These are phyloP conservation scores for Ganoderma leucocontextum DNA, from an alignment of 1,284 basidiomycete species.

Conservation along the genomic window DNA sequence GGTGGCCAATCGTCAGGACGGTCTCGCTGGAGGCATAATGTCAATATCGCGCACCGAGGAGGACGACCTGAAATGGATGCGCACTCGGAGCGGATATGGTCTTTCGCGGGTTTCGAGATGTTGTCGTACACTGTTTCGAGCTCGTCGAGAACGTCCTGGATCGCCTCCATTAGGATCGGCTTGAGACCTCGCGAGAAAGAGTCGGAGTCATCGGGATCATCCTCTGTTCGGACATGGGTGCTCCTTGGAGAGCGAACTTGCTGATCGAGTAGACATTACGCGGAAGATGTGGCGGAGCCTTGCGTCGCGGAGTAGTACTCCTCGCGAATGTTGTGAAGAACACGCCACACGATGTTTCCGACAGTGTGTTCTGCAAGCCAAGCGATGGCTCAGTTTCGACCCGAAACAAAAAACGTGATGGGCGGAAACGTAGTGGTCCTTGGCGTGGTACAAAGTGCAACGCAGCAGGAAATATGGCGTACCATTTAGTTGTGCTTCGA, in stretches of 20 bases:
- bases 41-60: neutral
- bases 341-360: conserved; percentile 92
- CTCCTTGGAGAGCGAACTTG: conserved; percentile 78
- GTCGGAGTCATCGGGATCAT: conserved; percentile 76
- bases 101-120: conserved; percentile 92
- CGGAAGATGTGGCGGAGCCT: conserved; percentile 48
- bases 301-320: conserved; percentile 82
- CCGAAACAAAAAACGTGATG: too few relatives aligned
- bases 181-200: conserved; percentile 76
- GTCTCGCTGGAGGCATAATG: conserved; percentile 76
- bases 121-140: conserved; percentile 96
- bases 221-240: conserved; percentile 65
- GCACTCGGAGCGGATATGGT: conserved; percentile 97
- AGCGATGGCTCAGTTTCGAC: conserved; percentile 4
- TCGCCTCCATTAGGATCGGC: conserved; percentile 88
- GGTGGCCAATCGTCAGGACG: conserved; percentile 94
- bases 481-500: conserved; percentile 92
- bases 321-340: conserved; percentile 92
- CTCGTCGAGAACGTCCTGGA: conserved; percentile 95
- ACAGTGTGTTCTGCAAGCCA: conserved; percentile 84
- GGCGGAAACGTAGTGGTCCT: too few relatives aligned
- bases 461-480: conserved; percentile 16
- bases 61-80: conserved; percentile 37
- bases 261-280: conserved; percentile 71
- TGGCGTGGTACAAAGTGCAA: neutral